These are phyloP conservation scores for Saccharomycopsis crataegensis DNA, from an alignment of 1,139 yeast species.

Conservation along the genomic window DNA sequence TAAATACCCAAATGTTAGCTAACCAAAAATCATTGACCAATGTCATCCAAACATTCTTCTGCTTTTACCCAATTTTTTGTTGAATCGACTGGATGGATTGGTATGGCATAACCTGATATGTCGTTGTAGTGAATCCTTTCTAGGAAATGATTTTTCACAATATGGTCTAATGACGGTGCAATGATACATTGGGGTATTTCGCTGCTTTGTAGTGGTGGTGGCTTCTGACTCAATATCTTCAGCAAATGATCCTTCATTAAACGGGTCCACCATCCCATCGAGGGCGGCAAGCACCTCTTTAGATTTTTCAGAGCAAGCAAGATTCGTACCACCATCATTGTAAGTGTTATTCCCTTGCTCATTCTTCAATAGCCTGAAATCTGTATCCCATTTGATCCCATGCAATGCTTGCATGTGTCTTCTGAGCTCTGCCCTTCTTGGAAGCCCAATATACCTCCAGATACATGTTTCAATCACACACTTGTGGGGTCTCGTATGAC, in stretches of 20 bases:
- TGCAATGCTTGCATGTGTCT: slow-evolving; percentile 60
- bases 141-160: slow-evolving; percentile 48
- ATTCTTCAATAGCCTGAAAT: no score
- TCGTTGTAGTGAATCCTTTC: slow-evolving; percentile 50
- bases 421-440: slow-evolving; percentile 50
- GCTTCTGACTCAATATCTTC: no score
- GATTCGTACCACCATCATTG: no score
- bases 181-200: slow-evolving; percentile 19
- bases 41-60: slow-evolving; percentile 37
- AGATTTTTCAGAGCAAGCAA: no score
- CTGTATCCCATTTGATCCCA: slow-evolving; percentile 20
- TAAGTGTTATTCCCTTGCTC: no score
- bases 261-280: no score
- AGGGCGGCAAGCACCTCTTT: no score
- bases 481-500: slow-evolving; percentile 32
- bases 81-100: slow-evolving; percentile 38
- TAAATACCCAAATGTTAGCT: not conserved
- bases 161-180: slow-evolving; percentile 26
- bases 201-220: no score
- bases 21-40: slow-evolving; percentile 71
- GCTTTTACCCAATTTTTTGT: slow-evolving; percentile 27
- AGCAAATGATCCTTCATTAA: no score
- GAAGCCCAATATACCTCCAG: slow-evolving; percentile 53
- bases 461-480: slow-evolving; percentile 55
- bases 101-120: slow-evolving; percentile 48